Percentiles rank a stretch among this genome's conserved stretches.
Conservation (phyloP, 1,284 basidiomycete species). For the Leucoagaricus sp. region DNA sequence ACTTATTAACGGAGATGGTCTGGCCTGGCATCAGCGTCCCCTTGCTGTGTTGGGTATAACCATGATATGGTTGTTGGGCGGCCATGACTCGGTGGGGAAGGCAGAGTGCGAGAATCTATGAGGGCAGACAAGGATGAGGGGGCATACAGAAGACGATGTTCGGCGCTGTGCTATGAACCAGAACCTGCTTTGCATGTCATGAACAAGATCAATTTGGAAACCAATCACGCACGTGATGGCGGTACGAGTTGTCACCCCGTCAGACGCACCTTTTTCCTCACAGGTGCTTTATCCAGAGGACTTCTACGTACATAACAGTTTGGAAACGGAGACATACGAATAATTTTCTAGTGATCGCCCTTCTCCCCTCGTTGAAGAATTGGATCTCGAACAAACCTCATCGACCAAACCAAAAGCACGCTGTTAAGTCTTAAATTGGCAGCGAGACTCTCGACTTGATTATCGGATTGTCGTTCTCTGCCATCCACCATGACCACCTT, state of each 20-base stretch:
- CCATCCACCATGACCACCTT: too few species aligned
- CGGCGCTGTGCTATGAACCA: slow-evolving; percentile 10
- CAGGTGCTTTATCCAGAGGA: too few species aligned
- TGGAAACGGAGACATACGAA: too few species aligned
- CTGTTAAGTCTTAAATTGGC: too few species aligned
- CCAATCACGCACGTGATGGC: slow-evolving; percentile 20
- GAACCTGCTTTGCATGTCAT: slow-evolving; percentile 11
- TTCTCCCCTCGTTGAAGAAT: too few species aligned
- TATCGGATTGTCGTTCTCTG: too few species aligned
- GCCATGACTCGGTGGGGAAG: slow-evolving; percentile 30
- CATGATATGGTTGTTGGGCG: slow-evolving; percentile 39
- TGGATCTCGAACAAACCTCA: too few species aligned
- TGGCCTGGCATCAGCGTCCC: slow-evolving; percentile 81
- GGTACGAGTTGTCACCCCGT: not conserved
- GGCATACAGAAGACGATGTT: slow-evolving; percentile 9
- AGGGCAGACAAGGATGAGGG: not conserved
- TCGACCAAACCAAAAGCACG: too few species aligned
- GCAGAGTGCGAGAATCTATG: not conserved
- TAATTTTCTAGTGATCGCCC: too few species aligned
- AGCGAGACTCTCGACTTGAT: too few species aligned
- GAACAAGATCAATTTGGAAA: slow-evolving; percentile 17
- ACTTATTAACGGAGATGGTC: slow-evolving; percentile 87
- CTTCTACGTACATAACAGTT: too few species aligned
- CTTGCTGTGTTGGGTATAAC: slow-evolving; percentile 47
- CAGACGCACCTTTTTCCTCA: too few species aligned